Base-by-base conservation (phyloP, 441 rosid species). In the Eutrema salsugineum region DNA sequence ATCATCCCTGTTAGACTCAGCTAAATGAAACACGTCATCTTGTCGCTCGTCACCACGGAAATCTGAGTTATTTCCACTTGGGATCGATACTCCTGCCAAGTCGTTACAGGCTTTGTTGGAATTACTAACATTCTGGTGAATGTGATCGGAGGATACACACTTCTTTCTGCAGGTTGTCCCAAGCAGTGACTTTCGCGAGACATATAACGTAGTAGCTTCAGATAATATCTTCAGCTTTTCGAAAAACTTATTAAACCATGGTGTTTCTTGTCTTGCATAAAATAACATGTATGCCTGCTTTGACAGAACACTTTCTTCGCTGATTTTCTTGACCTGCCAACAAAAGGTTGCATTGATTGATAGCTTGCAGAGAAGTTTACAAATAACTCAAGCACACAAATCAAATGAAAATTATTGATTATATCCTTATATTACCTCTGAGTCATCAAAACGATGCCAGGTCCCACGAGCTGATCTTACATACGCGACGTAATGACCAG, bases 381-480 rank as follows among this genome's bases (percentile, higher is more conserved):
- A 48, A 47, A 65, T 36, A 57, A 19, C 44, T 19, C 48, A 65
- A 40, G n/a, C 11, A 11, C 4, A 16, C 49, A 15, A 75, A 49
- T 20, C 49, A 66, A 67, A 15, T 32, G 20, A 49, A 10, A 61
- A 2, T 20, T 50, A 58, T 8, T n/a, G 5, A 35, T 5, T 24
- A 19, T 14, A 15, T 10, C 42, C 15, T 24, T 58, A n/a, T n/a
- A 32, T 66, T 83, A 90, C 98, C 93, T 56, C 65, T 1, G 87
- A 60, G 32, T 93, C 98, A 68, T 93, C 88, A 76, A 93, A 77
- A 78, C 73, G 82, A 58, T 87, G 87, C 97, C 97, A 91, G 66
- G 78, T 83, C 70, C 70, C 78, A 47, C 84, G 90, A 32, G 90
- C 80, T 55, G 97, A 87, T 54, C 85, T 78, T 53, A 88, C 74